phyloP scores from a whole-genome alignment of 2,329 filamentous ascomycete genomes.

The Fusarium sp. region DNA sequence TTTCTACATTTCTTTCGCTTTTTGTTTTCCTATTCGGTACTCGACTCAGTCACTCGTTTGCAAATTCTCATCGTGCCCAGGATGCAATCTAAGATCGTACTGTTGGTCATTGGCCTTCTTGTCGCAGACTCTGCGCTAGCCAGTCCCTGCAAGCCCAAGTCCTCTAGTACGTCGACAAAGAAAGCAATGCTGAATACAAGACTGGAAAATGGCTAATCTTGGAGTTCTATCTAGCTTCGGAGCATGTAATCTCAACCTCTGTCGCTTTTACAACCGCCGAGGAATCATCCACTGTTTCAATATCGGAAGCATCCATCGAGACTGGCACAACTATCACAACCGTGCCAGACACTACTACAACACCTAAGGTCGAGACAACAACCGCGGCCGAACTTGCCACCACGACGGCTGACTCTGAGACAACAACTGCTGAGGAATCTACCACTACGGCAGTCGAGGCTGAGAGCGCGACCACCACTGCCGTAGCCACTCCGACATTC shows the following conservation, averaged over 20 bases:
- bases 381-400: not conserved
- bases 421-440: not conserved
- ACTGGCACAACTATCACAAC: not conserved
- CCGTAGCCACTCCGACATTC: not conserved
- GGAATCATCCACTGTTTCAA: not conserved
- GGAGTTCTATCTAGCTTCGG: not conserved
- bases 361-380: not conserved
- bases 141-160: not conserved
- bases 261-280: not conserved
- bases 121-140: not conserved
- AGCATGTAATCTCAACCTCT: not conserved
- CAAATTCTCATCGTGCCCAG: not conserved
- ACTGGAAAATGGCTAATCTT: not conserved
- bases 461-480: not conserved
- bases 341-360: not conserved
- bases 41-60: not conserved
- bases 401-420: not conserved
- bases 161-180: not conserved
- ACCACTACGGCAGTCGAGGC: not conserved
- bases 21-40: not conserved
- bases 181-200: not conserved
- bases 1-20: not conserved
- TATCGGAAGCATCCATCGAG: not conserved
- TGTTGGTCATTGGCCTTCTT: not conserved
- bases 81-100: not conserved